Evolutionary conservation across 495 filamentous ascomycete species (phyloP), one percentile per base, ranked within the genome.

Genomic region (Aspergillus avenaceus): DNA sequence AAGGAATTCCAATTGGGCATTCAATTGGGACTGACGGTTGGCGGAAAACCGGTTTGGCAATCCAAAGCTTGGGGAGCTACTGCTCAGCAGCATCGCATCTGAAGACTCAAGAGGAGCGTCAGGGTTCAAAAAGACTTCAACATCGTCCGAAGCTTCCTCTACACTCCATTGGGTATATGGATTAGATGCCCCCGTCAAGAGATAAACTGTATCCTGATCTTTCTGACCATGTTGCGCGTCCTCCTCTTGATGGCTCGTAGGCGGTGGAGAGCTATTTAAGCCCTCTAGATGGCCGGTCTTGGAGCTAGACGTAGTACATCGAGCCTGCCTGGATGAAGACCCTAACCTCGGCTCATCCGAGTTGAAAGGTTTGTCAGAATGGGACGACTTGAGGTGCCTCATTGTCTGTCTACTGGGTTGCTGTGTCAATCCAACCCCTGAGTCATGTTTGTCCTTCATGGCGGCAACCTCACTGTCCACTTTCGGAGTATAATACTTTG

Each of bases 61-160:
- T 1, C 55, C 52, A 23, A 57, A 36, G 24, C 52, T 52, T 12
- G 53, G 52, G 11, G 52, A 50, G 7, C 37, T 28, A 25, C 41
- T 41, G 16, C 18, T 52, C 8, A 49, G 29, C 7, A 47, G 8
- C 2, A 49, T 27, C 22, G 31, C 22, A 2, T 45, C 43, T 2
- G 50, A 54, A 9, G 45, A 24, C 37, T 44, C 18, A 16, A 47
- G 27, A 0, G 34, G 37, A 9, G 38, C 36, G 5, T 60, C 53
- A 5, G 60, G 51, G 24, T 52, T 53, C n/a, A 63, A 38, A 34
- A 60, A 63, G 0, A 56, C 56, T 37, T 63, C 56, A 1, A 55
- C 36, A 27, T 55, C 48, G 45, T 53, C 41, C 5, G 38, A 24
- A 18, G n/a, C 37, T 5, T 47, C 21, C 3, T 45, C 29, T 5